A percentile compares a stretch with the other conserved stretches of the same genome.
Evolutionary conservation across 164 flowering plant species (phyloP).

Genomic region (Macadamia tetraphylla): DNA sequence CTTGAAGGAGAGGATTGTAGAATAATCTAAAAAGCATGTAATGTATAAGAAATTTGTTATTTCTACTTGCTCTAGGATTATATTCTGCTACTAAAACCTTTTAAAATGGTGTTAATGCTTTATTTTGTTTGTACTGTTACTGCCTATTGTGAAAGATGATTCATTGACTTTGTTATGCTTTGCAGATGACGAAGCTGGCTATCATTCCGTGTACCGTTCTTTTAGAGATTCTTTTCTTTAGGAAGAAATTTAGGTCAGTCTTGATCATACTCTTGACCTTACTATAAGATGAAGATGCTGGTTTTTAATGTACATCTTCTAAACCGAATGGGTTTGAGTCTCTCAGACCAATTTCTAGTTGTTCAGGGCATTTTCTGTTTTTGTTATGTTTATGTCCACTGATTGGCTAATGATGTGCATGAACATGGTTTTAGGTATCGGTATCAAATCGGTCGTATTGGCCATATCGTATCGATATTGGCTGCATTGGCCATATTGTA

Average conservation of each 20-base stretch:
- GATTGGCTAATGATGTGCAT: no score
- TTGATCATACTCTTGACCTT: neutral
- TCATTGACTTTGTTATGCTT: conserved; percentile 8
- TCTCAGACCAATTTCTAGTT: no score
- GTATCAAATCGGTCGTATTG: no score
- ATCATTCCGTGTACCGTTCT: conserved; percentile 94
- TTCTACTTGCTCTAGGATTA: neutral
- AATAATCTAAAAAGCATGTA: neutral
- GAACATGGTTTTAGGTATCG: no score
- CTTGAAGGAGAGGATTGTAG: neutral
- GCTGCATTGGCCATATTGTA: no score
- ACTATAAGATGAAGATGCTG: neutral
- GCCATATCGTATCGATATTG: no score
- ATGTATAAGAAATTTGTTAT: no score
- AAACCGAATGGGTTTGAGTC: no score
- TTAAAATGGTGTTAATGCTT: neutral
- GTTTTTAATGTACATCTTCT: neutral
- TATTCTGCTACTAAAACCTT: neutral
- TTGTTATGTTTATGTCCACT: no score
- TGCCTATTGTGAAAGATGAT: neutral
- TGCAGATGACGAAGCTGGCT: conserved; percentile 93
- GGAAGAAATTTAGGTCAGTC: conserved; percentile 77
- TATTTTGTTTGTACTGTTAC: neutral
- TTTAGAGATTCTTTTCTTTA: conserved; percentile 85
- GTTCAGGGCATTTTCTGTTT: no score